A percentile compares a stretch with the other conserved stretches of the same genome.
phyloP scores from a whole-genome alignment of 176 grass and related monocot species.

The Lolium rigidum region DNA sequence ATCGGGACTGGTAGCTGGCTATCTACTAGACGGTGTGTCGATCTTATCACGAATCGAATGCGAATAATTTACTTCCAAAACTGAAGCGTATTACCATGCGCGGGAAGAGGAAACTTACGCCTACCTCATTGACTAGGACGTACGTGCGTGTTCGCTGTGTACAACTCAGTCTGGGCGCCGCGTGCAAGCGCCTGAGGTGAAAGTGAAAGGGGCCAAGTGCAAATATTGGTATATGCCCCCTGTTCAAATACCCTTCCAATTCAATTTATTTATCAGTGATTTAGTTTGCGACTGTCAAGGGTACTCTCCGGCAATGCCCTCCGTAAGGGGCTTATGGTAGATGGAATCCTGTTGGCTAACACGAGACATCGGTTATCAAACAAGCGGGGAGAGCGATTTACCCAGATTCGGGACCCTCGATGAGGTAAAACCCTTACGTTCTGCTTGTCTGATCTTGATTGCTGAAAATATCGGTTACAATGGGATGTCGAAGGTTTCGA shows the following conservation, averaged over 20 bases:
- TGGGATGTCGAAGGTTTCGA: too few relatives aligned
- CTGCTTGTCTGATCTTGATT: too few relatives aligned
- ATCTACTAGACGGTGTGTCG: background rate
- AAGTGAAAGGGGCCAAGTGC: background rate
- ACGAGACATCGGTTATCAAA: too few relatives aligned
- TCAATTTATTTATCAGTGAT: too few relatives aligned
- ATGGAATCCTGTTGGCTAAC: too few relatives aligned
- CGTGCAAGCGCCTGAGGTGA: slow-evolving; percentile 3
- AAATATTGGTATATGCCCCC: background rate
- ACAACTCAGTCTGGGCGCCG: slow-evolving; percentile 44
- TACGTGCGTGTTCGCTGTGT: background rate
- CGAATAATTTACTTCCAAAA: background rate
- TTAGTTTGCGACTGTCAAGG: too few relatives aligned
- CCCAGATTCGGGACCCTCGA: too few relatives aligned
- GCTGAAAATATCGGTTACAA: too few relatives aligned
- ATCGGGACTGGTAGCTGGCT: background rate
- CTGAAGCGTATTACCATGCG: background rate
- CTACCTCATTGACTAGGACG: background rate
- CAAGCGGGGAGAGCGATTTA: too few relatives aligned
- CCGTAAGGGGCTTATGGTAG: too few relatives aligned
- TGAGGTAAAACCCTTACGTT: too few relatives aligned
- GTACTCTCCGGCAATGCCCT: too few relatives aligned
- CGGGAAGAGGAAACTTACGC: background rate
- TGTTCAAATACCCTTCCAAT: background rate
- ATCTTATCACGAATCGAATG: slow-evolving; percentile 27